Percentiles rank a stretch among this genome's conserved stretches.
Evolutionary conservation across 148 eudicot species (phyloP).

Genomic region (Vaccinium darrowii): DNA sequence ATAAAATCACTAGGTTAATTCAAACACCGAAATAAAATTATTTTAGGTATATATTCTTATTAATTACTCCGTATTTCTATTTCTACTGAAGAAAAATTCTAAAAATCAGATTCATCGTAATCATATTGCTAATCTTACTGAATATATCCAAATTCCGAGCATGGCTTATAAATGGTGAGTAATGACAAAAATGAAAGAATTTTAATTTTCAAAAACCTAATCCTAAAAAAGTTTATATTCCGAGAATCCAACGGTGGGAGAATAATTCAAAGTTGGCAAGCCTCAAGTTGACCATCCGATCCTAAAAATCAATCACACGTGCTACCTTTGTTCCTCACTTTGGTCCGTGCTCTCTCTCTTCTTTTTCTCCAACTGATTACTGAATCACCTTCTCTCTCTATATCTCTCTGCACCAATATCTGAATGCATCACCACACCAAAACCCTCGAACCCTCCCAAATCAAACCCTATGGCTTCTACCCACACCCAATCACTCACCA

Average conservation of each 20-base stretch:
- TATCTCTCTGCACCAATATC: background rate
- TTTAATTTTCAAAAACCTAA: too few relatives aligned
- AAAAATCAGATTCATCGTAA: too few relatives aligned
- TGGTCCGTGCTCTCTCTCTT: background rate
- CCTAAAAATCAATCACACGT: slow-evolving; percentile 3
- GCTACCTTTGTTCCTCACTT: background rate
- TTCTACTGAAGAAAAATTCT: too few relatives aligned
- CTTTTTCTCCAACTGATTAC: background rate
- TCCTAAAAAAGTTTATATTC: background rate
- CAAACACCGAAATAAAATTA: too few relatives aligned
- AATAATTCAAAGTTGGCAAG: slow-evolving; percentile 9
- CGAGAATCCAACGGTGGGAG: background rate
- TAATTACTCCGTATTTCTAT: too few relatives aligned
- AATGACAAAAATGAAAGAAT: background rate
- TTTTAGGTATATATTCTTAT: too few relatives aligned
- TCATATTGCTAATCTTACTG: too few relatives aligned
- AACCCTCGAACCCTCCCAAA: slow-evolving; percentile 40
- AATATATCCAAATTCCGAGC: too few relatives aligned
- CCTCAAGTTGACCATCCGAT: background rate
- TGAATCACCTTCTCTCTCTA: background rate
- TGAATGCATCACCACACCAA: slow-evolving; percentile 55
- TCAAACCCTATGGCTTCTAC: slow-evolving; percentile 39
- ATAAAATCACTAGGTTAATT: too few relatives aligned
- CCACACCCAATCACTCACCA: slow-evolving; percentile 25
- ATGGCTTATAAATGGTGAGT: too few relatives aligned